phyloP scores from a whole-genome alignment of 345 rosid species.

The Lumnitzera racemosa region DNA sequence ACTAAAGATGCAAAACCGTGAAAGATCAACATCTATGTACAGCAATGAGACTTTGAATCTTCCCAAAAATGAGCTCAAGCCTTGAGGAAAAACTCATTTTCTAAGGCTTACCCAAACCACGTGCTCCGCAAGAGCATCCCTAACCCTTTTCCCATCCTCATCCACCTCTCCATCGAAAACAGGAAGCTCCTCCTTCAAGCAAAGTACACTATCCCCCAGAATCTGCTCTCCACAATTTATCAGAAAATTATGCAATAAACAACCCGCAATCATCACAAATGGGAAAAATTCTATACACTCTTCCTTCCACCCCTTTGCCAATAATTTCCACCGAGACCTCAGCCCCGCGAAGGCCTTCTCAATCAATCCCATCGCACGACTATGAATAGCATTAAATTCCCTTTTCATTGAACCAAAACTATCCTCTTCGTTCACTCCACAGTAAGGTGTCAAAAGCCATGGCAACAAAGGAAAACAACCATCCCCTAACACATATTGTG shows the following conservation, averaged over 20 bases:
- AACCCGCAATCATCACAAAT: slow-evolving; percentile 48
- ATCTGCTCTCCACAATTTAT: slow-evolving; percentile 36
- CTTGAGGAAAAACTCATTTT: slow-evolving; percentile 12
- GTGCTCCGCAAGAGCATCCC: slow-evolving; percentile 59
- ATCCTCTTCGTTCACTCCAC: slow-evolving; percentile 27
- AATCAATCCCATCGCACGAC: slow-evolving; percentile 36
- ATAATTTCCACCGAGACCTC: slow-evolving; percentile 54
- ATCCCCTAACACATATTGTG: slow-evolving; percentile 56
- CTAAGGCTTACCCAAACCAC: slow-evolving; percentile 34
- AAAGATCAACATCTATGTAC: no score
- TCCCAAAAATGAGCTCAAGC: background rate
- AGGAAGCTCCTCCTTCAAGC: slow-evolving; percentile 15
- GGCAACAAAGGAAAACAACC: slow-evolving; percentile 59
- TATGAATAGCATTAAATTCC: slow-evolving; percentile 48
- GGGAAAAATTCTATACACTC: slow-evolving; percentile 52
- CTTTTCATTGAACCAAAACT: slow-evolving; percentile 28
- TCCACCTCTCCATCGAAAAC: slow-evolving; percentile 37
- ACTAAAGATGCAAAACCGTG: no score
- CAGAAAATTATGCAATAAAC: slow-evolving; percentile 72
- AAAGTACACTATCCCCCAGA: slow-evolving; percentile 21
- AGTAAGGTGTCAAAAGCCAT: slow-evolving; percentile 73
- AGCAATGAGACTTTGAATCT: no score
- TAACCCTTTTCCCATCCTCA: slow-evolving; percentile 29
- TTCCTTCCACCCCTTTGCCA: slow-evolving; percentile 55
- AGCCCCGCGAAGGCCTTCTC: slow-evolving; percentile 39